Conservation (phyloP, 352 stramenopile genomes). For the Globisporangium yorkense region DNA sequence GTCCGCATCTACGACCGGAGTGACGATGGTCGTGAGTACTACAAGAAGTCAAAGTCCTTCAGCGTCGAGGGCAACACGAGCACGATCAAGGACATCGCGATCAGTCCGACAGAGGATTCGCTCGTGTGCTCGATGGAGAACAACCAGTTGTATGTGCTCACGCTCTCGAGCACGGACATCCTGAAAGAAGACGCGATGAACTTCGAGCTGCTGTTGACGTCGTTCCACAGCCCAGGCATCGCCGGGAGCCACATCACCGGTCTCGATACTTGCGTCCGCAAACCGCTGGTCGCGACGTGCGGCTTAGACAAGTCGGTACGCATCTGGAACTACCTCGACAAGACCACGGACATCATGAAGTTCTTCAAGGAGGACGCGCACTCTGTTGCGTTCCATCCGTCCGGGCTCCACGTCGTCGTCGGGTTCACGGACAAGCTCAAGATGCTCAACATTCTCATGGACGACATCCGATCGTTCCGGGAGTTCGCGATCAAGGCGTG, state of each 20-base stretch:
- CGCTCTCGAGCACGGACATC: slow-evolving; percentile 88
- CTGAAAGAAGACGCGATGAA: slow-evolving; percentile 93
- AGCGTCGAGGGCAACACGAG: slow-evolving; percentile 78
- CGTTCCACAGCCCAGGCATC: slow-evolving; percentile 78
- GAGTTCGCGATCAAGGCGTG: slow-evolving; percentile 92
- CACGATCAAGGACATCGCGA: slow-evolving; percentile 76
- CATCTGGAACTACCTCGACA: slow-evolving; percentile 94
- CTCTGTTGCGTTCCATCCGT: slow-evolving; percentile 89
- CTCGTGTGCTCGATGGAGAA: slow-evolving; percentile 85
- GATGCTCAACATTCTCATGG: slow-evolving; percentile 93
- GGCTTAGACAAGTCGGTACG: slow-evolving; percentile 88
- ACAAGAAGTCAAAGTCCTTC: slow-evolving; percentile 89
- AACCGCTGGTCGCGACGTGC: slow-evolving; percentile 89
- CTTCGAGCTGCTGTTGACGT: slow-evolving; percentile 87
- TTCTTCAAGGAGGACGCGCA: slow-evolving; percentile 89
- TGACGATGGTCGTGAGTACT: slow-evolving; percentile 85
- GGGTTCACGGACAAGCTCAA: slow-evolving; percentile 93
- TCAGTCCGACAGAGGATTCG: slow-evolving; percentile 88
- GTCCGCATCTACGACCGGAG: slow-evolving; percentile 83
- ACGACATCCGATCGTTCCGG: slow-evolving; percentile 88
- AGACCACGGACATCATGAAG: slow-evolving; percentile 89
- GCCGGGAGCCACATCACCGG: slow-evolving; percentile 80
- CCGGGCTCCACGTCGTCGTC: slow-evolving; percentile 83
- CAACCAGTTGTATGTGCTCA: slow-evolving; percentile 89
- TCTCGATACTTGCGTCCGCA: slow-evolving; percentile 91